Percentiles rank a stretch among this genome's conserved stretches.
These are phyloP conservation scores for Candida sp. DNA, from an alignment of 1,139 yeast genomes.

Conservation along the genomic window DNA sequence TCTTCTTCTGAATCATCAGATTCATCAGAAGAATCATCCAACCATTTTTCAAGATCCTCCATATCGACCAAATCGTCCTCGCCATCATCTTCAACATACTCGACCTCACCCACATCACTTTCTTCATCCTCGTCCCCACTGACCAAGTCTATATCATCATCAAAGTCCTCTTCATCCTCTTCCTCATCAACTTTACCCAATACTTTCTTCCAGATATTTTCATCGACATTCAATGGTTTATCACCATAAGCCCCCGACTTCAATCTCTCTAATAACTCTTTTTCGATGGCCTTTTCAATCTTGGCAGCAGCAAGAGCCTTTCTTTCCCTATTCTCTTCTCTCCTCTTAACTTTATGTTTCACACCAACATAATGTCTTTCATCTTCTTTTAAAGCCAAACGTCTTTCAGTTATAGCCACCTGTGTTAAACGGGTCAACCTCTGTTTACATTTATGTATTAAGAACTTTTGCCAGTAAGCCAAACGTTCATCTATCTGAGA, in stretches of 20 bases:
- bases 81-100: conserved; percentile 81
- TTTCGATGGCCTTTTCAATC: conserved; percentile 94
- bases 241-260: conserved; percentile 99
- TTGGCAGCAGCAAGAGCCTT: conserved; percentile 96
- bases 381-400: conserved; percentile 85
- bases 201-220: conserved; percentile 91
- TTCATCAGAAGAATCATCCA: conserved; percentile 60
- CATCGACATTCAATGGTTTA: conserved; percentile 95
- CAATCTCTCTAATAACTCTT: conserved; percentile 87
- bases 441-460: conserved; percentile 93
- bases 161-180: conserved; percentile 60
- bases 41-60: conserved; percentile 90
- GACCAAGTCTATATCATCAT: conserved; percentile 52
- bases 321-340: conserved; percentile 92
- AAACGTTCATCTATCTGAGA: conserved; percentile 84
- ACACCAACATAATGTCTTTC: conserved; percentile 92
- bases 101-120: conserved; percentile 75
- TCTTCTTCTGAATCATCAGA: conserved; percentile 34
- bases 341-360: conserved; percentile 89
- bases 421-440: conserved; percentile 92
- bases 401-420: conserved; percentile 94
- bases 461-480: conserved; percentile 89
- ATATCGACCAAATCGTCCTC: conserved; percentile 89
- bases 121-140: conserved; percentile 62
- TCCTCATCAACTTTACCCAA: conserved; percentile 68